Evolutionary conservation across 2,329 filamentous ascomycete genomes (phyloP).

Genomic region (Ophiostoma sp.): DNA sequence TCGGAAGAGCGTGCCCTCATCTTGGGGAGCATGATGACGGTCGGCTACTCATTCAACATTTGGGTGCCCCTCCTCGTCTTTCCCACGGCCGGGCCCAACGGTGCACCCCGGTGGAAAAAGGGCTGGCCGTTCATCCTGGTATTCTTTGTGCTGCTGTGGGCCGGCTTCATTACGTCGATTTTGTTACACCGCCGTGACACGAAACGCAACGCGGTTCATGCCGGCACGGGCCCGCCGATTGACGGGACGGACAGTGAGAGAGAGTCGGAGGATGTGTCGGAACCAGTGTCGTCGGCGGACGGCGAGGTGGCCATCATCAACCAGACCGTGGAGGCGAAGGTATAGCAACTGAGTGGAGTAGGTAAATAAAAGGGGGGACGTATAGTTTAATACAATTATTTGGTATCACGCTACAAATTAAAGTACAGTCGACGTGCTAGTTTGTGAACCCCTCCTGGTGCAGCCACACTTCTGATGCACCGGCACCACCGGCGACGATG

Average conservation of each 20-base stretch:
- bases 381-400: not conserved
- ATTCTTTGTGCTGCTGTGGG: slow-evolving; percentile 49
- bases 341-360: not conserved
- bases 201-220: slow-evolving; percentile 9
- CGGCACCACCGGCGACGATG: slow-evolving; percentile 14
- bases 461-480: slow-evolving; percentile 24
- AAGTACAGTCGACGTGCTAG: not conserved
- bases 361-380: not conserved
- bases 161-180: slow-evolving; percentile 42
- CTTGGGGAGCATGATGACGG: slow-evolving; percentile 47
- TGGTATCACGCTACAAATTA: not conserved
- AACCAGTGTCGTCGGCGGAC: not conserved
- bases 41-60: slow-evolving; percentile 48
- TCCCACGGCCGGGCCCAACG: slow-evolving; percentile 43
- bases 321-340: not conserved
- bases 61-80: slow-evolving; percentile 48
- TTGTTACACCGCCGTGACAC: slow-evolving; percentile 36
- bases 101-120: slow-evolving; percentile 49
- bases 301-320: not conserved
- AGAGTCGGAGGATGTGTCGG: not conserved
- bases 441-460: slow-evolving; percentile 25
- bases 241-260: slow-evolving; percentile 7
- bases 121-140: slow-evolving; percentile 50
- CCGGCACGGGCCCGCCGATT: not conserved
- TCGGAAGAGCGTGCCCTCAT: slow-evolving; percentile 45